Conservation (phyloP, 306 rosid species). For the Citrullus colocynthis region DNA sequence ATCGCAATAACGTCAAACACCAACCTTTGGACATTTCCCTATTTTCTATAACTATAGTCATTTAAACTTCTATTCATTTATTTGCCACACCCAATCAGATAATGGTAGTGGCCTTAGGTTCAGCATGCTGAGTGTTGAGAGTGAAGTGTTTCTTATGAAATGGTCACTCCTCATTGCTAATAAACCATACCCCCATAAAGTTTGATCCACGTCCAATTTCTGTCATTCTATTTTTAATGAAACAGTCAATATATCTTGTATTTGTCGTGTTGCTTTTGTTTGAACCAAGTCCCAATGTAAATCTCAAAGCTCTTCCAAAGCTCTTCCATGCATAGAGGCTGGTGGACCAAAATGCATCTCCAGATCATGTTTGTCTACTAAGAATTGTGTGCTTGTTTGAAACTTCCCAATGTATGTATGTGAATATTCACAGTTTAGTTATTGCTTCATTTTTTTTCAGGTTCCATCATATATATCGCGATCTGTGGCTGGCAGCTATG, state of each 20-base stretch:
- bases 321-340: background rate
- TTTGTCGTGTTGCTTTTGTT: background rate
- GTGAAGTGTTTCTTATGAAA: background rate
- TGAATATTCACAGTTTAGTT: background rate
- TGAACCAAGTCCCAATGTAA: background rate
- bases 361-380: background rate
- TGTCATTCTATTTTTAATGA: background rate
- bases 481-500: constrained; percentile 99
- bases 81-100: background rate
- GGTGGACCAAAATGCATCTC: background rate
- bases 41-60: background rate
- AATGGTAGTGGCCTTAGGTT: background rate
- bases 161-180: background rate
- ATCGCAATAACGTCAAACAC: background rate
- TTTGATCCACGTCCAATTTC: background rate
- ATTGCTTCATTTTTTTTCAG: constrained; percentile 23
- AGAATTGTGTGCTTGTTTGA: background rate
- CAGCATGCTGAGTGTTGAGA: background rate
- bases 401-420: background rate
- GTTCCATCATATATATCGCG: constrained; percentile 98
- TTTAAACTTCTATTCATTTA: background rate
- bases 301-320: background rate
- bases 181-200: background rate
- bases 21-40: background rate
- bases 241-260: background rate